phyloP scores from a whole-genome alignment of 2,329 filamentous ascomycete genomes.

The Ploettnerulaceae sp. region DNA sequence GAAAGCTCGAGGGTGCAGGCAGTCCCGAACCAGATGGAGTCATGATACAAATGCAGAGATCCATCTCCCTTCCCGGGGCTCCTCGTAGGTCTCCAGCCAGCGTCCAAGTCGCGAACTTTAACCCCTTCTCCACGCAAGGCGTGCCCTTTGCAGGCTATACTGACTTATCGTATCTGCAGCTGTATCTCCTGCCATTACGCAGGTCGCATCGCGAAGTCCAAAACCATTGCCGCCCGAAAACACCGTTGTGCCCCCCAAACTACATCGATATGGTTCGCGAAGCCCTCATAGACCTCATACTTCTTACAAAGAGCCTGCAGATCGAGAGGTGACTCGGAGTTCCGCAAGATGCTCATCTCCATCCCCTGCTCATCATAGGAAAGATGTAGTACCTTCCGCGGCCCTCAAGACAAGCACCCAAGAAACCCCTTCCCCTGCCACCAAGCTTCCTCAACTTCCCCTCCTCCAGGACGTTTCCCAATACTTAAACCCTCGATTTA shows the following conservation, averaged over 20 bases:
- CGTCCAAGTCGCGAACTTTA: conserved; percentile 1
- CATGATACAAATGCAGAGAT: conserved; percentile 36
- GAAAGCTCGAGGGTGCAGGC: conserved; percentile 27
- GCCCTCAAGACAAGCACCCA: conserved; percentile 19
- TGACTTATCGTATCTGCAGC: conserved; percentile 35
- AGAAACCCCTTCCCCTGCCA: conserved; percentile 22
- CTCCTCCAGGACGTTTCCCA: conserved; percentile 61
- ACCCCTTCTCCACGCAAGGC: neutral
- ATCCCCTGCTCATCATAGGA: conserved; percentile 30
- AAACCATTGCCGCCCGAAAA: conserved; percentile 50
- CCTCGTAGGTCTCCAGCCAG: conserved; percentile 31
- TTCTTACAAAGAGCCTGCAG: conserved; percentile 40
- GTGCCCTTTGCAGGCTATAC: conserved; percentile 7
- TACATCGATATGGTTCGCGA: conserved; percentile 48
- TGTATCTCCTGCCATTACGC: conserved; percentile 47
- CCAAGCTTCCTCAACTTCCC: conserved; percentile 35
- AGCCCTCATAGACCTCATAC: conserved; percentile 50
- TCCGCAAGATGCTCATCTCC: conserved; percentile 24
- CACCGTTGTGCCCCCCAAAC: conserved; percentile 44
- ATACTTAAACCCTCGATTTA: conserved; percentile 58
- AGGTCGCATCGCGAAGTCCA: conserved; percentile 49
- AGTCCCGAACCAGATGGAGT: conserved; percentile 30
- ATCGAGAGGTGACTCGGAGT: conserved; percentile 42
- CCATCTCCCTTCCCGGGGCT: conserved; percentile 35
- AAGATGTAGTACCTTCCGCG: conserved; percentile 29